These are phyloP conservation scores for Pleurotus eryngii DNA, from an alignment of 768 basidiomycete genomes.

Conservation along the genomic window DNA sequence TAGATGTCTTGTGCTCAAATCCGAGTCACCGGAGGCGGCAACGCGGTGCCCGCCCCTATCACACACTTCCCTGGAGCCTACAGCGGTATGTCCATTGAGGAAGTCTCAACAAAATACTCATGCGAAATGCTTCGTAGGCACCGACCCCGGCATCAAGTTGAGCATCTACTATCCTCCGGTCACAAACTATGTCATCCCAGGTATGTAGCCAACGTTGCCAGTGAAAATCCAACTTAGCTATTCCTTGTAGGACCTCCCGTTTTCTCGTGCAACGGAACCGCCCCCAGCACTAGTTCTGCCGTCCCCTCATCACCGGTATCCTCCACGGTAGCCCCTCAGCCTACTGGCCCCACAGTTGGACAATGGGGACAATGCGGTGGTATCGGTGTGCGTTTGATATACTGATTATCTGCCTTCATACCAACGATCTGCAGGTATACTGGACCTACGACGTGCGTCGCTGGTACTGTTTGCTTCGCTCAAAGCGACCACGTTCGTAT, in stretches of 20 bases:
- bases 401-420: not conserved
- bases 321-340: not conserved
- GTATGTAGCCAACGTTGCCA: not conserved
- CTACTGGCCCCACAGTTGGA: not conserved
- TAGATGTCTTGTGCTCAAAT: conserved; percentile 4
- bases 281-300: not conserved
- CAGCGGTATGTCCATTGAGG: not conserved
- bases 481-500: conserved; percentile 21
- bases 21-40: not conserved
- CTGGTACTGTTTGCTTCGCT: conserved; percentile 33
- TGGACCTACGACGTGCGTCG: conserved; percentile 36
- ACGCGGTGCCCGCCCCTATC: not conserved
- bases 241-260: not conserved
- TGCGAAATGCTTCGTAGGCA: too few species aligned
- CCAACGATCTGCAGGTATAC: conserved; percentile 16
- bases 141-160: conserved; percentile 4
- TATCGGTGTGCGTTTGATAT: conserved; percentile 26
- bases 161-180: conserved; percentile 1
- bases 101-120: too few species aligned
- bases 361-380: conserved; percentile 50
- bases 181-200: conserved; percentile 4
- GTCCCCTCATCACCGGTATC: not conserved
- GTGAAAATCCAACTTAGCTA: not conserved
- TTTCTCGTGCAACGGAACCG: not conserved
- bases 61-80: conserved; percentile 2